A percentile compares a stretch with the other conserved stretches of the same genome.
phyloP scores from a whole-genome alignment of 2,329 filamentous ascomycete species.

The Harringtonia lauricola region DNA sequence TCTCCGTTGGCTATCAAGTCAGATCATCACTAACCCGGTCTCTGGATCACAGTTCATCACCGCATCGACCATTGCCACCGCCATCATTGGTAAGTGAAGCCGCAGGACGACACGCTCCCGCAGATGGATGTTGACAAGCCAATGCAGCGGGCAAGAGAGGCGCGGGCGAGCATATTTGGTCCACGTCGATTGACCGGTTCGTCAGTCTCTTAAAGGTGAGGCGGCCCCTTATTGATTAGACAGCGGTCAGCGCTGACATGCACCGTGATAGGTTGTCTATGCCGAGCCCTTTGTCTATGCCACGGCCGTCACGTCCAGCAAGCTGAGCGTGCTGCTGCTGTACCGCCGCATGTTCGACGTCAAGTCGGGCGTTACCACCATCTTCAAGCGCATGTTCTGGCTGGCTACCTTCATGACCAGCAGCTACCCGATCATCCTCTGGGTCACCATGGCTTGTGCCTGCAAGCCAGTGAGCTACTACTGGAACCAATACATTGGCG shows the following conservation, averaged over 20 bases:
- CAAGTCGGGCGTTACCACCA: not conserved
- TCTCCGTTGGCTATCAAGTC: not conserved
- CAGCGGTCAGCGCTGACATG: too few relatives aligned
- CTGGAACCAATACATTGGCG: slow-evolving; percentile 1
- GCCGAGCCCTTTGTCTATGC: slow-evolving; percentile 2
- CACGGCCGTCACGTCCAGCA: not conserved
- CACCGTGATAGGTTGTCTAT: slow-evolving; percentile 1
- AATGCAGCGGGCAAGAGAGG: not conserved
- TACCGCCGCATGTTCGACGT: slow-evolving; percentile 1
- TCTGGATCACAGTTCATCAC: not conserved
- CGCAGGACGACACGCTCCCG: not conserved
- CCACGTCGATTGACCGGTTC: not conserved
- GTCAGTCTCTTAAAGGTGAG: slow-evolving; percentile 1
- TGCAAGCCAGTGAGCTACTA: slow-evolving; percentile 1
- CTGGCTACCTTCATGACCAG: not conserved
- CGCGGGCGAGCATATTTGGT: slow-evolving; percentile 2
- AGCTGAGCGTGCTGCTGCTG: slow-evolving; percentile 1
- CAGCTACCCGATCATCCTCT: not conserved
- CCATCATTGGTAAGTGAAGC: not conserved
- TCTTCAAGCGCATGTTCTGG: slow-evolving; percentile 1
- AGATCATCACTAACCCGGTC: not conserved
- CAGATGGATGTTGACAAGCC: not conserved
- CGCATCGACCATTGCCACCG: not conserved
- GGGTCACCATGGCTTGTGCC: slow-evolving; percentile 1
- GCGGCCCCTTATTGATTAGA: not conserved